These are phyloP conservation scores for Marasmius sp. DNA, from an alignment of 1,284 basidiomycete species.

Conservation along the genomic window DNA sequence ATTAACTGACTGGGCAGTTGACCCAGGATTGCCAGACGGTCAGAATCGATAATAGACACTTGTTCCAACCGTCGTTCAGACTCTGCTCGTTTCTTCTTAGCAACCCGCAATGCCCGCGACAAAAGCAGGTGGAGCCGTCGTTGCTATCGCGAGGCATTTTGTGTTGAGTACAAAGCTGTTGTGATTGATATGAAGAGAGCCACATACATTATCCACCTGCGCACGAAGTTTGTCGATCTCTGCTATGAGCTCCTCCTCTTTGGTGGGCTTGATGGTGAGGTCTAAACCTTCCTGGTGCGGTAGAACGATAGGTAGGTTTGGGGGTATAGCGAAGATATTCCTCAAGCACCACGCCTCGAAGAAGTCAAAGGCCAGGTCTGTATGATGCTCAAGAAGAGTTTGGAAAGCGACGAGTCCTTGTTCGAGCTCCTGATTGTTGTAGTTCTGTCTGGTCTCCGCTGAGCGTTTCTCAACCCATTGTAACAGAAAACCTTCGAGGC, in stretches of 20 bases:
- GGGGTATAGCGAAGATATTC: conserved; percentile 72
- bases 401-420: conserved; percentile 76
- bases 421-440: conserved; percentile 67
- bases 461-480: conserved; percentile 66
- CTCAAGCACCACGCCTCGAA: conserved; percentile 78
- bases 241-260: conserved; percentile 57
- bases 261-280: conserved; percentile 46
- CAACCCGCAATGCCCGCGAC: conserved; percentile 44
- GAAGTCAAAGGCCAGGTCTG: conserved; percentile 78
- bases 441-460: conserved; percentile 37
- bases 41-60: conserved; percentile 45
- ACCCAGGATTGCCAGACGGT: conserved; percentile 30
- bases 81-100: conserved; percentile 40
- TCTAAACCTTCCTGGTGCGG: conserved; percentile 67
- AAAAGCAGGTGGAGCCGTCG: conserved; percentile 56
- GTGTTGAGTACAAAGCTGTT: background rate
- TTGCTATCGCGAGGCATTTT: conserved; percentile 45
- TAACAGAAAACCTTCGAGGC: conserved; percentile 70
- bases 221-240: conserved; percentile 60
- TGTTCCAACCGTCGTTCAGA: conserved; percentile 44
- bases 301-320: conserved; percentile 63
- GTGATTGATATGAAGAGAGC: conserved; percentile 3
- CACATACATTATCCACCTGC: conserved; percentile 60
- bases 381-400: conserved; percentile 74
- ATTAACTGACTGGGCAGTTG: conserved; percentile 37